Conservation (phyloP, 768 basidiomycete species). For the Pisolithus sp. region DNA sequence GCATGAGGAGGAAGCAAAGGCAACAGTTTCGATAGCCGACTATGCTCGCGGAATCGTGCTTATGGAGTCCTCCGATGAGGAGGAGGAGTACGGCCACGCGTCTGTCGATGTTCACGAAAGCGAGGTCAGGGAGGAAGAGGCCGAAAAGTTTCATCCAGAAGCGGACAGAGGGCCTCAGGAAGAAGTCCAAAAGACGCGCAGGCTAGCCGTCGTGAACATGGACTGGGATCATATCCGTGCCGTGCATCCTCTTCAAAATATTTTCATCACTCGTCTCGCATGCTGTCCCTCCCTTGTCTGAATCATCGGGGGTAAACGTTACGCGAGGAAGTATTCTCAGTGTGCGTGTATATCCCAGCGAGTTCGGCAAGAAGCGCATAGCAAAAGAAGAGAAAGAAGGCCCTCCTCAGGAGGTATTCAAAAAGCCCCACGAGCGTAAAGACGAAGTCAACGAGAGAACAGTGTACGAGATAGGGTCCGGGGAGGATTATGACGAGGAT, state of each 20-base stretch:
- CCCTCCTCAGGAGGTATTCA: constrained; percentile 81
- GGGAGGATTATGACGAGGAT: constrained; percentile 81
- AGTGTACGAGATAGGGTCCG: constrained; percentile 60
- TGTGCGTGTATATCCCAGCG: constrained; percentile 12
- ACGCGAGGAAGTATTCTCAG: constrained; percentile 12
- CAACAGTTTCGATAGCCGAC: constrained; percentile 44
- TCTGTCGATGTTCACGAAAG: constrained; percentile 15
- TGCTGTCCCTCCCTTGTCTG: constrained; percentile 36
- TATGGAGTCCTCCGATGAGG: constrained; percentile 85
- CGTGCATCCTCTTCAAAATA: constrained; percentile 83
- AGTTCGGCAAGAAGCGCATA: constrained; percentile 11
- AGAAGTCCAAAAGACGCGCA: constrained; percentile 45
- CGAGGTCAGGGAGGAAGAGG: constrained; percentile 27
- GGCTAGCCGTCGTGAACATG: constrained; percentile 89
- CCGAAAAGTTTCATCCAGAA: constrained; percentile 37
- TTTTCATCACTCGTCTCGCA: constrained; percentile 80
- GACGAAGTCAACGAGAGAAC: constrained; percentile 61
- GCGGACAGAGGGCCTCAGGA: constrained; percentile 31
- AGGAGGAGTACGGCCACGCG: constrained; percentile 34
- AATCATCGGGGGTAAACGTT: constrained; percentile 1
- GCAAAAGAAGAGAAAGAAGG: constrained; percentile 76
- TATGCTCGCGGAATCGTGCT: constrained; percentile 87
- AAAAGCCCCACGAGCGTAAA: constrained; percentile 30
- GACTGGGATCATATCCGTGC: constrained; percentile 98
- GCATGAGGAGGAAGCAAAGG: constrained; percentile 26